Conservation (phyloP, 2,329 filamentous ascomycete species). For the Delphinella strobiligena region DNA sequence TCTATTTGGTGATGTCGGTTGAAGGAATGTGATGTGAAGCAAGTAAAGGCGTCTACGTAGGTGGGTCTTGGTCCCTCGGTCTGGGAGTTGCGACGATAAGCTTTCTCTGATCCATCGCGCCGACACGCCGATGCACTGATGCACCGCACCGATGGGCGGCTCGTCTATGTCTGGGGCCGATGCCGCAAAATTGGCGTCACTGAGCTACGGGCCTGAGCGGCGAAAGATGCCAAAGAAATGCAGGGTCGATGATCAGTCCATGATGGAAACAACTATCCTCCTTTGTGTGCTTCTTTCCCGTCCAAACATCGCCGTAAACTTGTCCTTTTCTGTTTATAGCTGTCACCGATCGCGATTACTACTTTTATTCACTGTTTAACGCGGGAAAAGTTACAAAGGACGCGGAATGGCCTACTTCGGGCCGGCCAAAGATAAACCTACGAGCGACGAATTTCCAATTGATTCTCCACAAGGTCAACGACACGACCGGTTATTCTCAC, state of each 20-base stretch:
- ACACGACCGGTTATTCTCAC: conserved; percentile 24
- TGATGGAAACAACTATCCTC: neutral
- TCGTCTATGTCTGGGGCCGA: too few species aligned
- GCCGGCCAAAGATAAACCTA: conserved; percentile 3
- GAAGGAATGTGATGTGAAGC: too few species aligned
- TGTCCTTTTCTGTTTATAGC: too few species aligned
- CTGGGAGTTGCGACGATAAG: neutral
- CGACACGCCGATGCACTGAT: too few species aligned
- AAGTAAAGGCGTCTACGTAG: too few species aligned
- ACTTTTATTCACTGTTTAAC: too few species aligned
- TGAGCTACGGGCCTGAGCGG: too few species aligned
- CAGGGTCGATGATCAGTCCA: neutral
- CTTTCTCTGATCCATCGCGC: neutral
- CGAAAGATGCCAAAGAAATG: neutral
- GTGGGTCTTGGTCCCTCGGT: too few species aligned
- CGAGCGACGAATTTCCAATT: conserved; percentile 5
- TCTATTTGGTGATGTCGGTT: neutral
- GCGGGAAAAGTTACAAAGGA: too few species aligned
- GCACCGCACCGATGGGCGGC: too few species aligned
- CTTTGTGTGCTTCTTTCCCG: neutral
- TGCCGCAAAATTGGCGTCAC: neutral
- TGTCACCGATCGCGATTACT: too few species aligned
- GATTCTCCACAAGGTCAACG: conserved; percentile 20
- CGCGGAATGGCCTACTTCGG: conserved; percentile 8
- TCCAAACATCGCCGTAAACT: neutral